Evolutionary conservation across 139 green algal species (phyloP), one percentile per base, ranked within the genome.

Genomic region (Auxenochlorella pyrenoidosa): DNA sequence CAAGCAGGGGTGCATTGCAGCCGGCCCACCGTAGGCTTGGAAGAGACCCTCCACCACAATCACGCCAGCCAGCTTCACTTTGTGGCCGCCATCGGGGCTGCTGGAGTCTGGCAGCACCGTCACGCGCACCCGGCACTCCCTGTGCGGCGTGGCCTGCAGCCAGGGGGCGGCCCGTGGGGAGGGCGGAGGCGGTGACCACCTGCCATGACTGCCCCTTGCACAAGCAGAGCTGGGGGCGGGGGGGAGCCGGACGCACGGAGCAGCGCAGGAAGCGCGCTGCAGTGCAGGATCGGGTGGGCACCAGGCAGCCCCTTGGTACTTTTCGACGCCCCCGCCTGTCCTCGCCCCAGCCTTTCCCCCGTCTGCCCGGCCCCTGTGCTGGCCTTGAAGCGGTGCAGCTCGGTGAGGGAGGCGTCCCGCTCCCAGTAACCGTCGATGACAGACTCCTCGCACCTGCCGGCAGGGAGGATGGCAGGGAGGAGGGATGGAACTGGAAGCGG

Each of bases 61-160:
- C 21, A 79, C 38, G 4, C 72, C 72, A 3, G 41, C 12, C 72
- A 79, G 72, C 40, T 79, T 79, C 24, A 79, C 72, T 79, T 79
- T 79, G 22, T 51, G 40, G 3, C 72, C 72, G 38, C 72, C 72
- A 36, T 79, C 72, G 8, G 72, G 72, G 72, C 72, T 79, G 72
- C 24, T 54, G 72, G 34, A 54, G 40, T 34, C 40, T 3, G 6
- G 13, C 24, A 79, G 72, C 40, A 79, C 40, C 6, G 72, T 36
- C 24, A 79, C 40, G 5, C 40, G 38, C 40, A 79, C 40, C 32
- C 72, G 72, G 72, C 72, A 79, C 10, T n/a, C 21, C 38, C 47
- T 19, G 40, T 79, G 72, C 19, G 38, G 38, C 40, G 72, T 79
- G 72, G 72, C 72, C 72, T 79, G 72, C 72, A 72, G 65, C 65